Evolutionary conservation across 2,329 filamentous ascomycete genomes (phyloP).

Genomic region (Malbranchea cinnamomea): DNA sequence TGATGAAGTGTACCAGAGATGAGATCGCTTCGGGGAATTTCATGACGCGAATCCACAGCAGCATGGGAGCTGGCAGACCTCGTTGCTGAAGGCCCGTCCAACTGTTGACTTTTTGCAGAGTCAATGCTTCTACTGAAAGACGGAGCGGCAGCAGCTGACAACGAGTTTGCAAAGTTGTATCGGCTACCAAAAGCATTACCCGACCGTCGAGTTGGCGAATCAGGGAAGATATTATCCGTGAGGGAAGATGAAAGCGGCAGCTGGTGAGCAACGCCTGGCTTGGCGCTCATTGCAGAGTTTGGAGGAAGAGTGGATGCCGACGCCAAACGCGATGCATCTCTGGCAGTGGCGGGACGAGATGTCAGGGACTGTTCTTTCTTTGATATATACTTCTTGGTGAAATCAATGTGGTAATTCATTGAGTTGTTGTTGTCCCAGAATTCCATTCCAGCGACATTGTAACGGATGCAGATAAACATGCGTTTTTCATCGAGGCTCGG

Average conservation of each 20-base stretch:
- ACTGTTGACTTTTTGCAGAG: too few species aligned
- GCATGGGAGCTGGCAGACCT: not conserved
- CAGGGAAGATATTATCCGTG: slow-evolving; percentile 49
- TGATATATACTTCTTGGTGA: slow-evolving; percentile 60
- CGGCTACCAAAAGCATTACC: slow-evolving; percentile 75
- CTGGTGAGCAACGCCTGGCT: too few species aligned
- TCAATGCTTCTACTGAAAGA: too few species aligned
- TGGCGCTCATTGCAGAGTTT: too few species aligned
- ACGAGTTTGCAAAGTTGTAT: slow-evolving; percentile 90
- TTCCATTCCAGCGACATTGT: slow-evolving; percentile 68
- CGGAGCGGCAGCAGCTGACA: too few species aligned
- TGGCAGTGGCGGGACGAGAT: slow-evolving; percentile 36
- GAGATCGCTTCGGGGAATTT: slow-evolving; percentile 5
- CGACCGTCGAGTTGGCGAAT: slow-evolving; percentile 35
- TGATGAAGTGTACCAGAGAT: slow-evolving; percentile 49
- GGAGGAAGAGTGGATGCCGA: slow-evolving; percentile 44
- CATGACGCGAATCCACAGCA: not conserved
- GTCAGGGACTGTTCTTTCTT: too few species aligned
- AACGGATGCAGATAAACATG: slow-evolving; percentile 80
- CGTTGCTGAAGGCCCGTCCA: not conserved
- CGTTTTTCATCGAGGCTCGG: slow-evolving; percentile 88
- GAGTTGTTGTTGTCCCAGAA: slow-evolving; percentile 88
- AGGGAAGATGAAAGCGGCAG: slow-evolving; percentile 25
- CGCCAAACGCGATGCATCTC: slow-evolving; percentile 32
- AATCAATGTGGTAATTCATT: slow-evolving; percentile 89